phyloP scores from a whole-genome alignment of 805 yeast genomes.

The Zygoascus ofunaensis region DNA sequence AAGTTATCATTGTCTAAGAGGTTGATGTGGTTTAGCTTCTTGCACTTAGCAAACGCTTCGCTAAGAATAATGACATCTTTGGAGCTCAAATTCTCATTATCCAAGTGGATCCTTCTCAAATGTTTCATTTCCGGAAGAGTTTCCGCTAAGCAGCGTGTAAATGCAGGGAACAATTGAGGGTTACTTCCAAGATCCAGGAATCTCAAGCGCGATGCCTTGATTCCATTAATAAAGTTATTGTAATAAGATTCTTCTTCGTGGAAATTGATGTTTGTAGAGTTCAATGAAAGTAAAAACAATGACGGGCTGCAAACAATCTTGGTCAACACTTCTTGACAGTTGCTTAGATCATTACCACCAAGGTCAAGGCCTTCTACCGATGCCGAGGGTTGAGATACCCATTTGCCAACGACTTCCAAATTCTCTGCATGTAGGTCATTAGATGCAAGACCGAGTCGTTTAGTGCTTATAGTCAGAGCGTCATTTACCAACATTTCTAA shows the following conservation, averaged over 20 bases:
- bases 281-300: constrained; percentile 49
- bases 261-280: constrained; percentile 50
- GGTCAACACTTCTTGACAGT: constrained; percentile 15
- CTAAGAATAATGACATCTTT: constrained; percentile 52
- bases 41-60: constrained; percentile 61
- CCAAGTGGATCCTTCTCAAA: constrained; percentile 61
- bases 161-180: constrained; percentile 54
- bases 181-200: constrained; percentile 72
- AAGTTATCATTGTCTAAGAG: constrained; percentile 52
- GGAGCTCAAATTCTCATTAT: constrained; percentile 50
- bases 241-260: constrained; percentile 19
- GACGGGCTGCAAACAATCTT: constrained; percentile 20
- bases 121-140: constrained; percentile 60
- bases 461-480: constrained; percentile 48
- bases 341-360: constrained; percentile 62
- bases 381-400: constrained; percentile 40
- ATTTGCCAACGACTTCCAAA: constrained; percentile 44
- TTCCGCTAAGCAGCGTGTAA: constrained; percentile 47
- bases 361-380: constrained; percentile 64
- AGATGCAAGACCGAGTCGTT: constrained; percentile 67
- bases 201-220: constrained; percentile 48
- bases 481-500: constrained; percentile 46
- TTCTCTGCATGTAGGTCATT: constrained; percentile 58
- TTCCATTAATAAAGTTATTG: constrained; percentile 41
- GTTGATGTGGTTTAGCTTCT: constrained; percentile 57